Percentiles rank a stretch among this genome's conserved stretches.
Conservation (phyloP, 2,329 filamentous ascomycete species). For the Rhynchosporium agropyri region DNA sequence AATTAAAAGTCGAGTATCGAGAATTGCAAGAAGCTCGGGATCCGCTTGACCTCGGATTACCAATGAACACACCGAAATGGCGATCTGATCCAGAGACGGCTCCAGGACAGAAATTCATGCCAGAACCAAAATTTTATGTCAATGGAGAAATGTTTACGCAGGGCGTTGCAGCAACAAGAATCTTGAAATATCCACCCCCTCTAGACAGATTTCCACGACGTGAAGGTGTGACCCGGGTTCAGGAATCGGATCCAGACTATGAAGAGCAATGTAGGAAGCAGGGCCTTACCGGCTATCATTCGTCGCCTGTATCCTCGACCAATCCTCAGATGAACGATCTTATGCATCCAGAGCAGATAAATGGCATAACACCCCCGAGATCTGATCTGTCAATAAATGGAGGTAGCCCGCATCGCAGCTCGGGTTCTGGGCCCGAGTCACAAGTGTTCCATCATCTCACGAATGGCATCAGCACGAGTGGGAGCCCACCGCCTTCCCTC, state of each 20-base stretch:
- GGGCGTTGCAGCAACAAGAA: constrained; percentile 50
- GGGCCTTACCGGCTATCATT: constrained; percentile 45
- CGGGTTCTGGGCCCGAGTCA: constrained; percentile 22
- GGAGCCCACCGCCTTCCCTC: constrained; percentile 12
- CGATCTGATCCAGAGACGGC: constrained; percentile 59
- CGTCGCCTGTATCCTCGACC: constrained; percentile 22
- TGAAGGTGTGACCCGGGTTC: constrained; percentile 56
- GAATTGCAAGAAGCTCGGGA: constrained; percentile 45
- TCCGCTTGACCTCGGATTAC: constrained; percentile 23
- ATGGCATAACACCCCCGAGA: constrained; percentile 40
- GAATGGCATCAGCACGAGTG: constrained; percentile 19
- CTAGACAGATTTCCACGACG: constrained; percentile 56
- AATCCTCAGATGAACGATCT: constrained; percentile 23
- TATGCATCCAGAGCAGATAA: constrained; percentile 29
- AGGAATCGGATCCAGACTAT: constrained; percentile 60
- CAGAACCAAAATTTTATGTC: constrained; percentile 60
- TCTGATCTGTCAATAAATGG: constrained; percentile 40
- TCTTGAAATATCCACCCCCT: constrained; percentile 53
- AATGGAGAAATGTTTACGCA: constrained; percentile 58
- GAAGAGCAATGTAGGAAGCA: constrained; percentile 57
- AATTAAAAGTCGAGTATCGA: constrained; percentile 60
- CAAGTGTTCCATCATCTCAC: constrained; percentile 16
- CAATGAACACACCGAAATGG: constrained; percentile 50
- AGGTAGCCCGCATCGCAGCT: constrained; percentile 32
- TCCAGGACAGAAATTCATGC: constrained; percentile 56